phyloP scores from a whole-genome alignment of 2,329 filamentous ascomycete species.

The Coleophoma eucalyptorum region DNA sequence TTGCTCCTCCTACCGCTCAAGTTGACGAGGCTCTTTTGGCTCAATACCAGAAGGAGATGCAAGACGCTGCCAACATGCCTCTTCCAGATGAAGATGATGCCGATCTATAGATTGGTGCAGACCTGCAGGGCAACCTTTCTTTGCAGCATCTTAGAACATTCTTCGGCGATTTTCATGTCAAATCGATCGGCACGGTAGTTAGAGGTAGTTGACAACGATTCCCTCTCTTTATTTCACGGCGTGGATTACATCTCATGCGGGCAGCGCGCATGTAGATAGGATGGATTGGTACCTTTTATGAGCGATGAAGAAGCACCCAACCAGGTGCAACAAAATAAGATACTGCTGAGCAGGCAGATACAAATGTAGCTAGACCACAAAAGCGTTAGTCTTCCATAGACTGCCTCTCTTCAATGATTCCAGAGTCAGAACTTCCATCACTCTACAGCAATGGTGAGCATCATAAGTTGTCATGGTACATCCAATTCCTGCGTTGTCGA shows the following conservation, averaged over 20 bases:
- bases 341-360: constrained; percentile 18
- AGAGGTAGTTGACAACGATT: constrained; percentile 21
- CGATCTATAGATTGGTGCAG: constrained; percentile 34
- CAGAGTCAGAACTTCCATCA: too few relatives aligned
- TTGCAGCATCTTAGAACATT: constrained; percentile 29
- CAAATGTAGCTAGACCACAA: constrained; percentile 27
- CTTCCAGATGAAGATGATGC: constrained; percentile 94
- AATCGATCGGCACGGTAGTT: constrained; percentile 22
- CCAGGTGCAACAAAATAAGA: constrained; percentile 15
- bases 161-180: constrained; percentile 27
- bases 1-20: constrained; percentile 87
- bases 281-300: constrained; percentile 19
- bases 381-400: constrained; percentile 18
- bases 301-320: constrained; percentile 20
- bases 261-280: constrained; percentile 16
- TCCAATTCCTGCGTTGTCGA: too few relatives aligned
- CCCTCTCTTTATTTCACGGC: constrained; percentile 19
- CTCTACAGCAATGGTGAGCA: too few relatives aligned
- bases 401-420: background rate
- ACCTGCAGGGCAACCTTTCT: constrained; percentile 10
- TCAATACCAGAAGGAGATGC: constrained; percentile 87
- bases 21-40: constrained; percentile 81
- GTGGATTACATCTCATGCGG: constrained; percentile 18
- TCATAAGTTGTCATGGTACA: too few relatives aligned
- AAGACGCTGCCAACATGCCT: constrained; percentile 72